These are phyloP conservation scores for Entomophthora muscae DNA, from an alignment of 371 early-diverging fungal genomes.

Conservation along the genomic window DNA sequence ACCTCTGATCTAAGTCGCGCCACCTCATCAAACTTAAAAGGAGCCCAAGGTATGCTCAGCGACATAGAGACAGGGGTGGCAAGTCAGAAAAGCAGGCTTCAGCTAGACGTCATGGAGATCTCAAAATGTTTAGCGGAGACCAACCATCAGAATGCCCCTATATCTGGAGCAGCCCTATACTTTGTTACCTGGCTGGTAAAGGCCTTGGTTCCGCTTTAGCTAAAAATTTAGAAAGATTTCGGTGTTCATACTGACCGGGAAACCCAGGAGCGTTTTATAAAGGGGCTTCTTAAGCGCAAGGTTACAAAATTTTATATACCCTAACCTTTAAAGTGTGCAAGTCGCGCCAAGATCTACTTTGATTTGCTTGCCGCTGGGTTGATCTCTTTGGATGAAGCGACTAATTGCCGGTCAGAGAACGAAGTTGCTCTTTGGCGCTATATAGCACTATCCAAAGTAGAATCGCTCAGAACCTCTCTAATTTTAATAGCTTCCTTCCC, in stretches of 20 bases:
- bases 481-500: not conserved
- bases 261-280: not conserved
- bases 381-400: not conserved
- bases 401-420: not conserved
- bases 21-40: too few relatives aligned
- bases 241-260: not conserved
- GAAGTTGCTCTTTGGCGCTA: not conserved
- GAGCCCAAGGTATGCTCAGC: too few relatives aligned
- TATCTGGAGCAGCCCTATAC: not conserved
- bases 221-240: not conserved
- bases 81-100: too few relatives aligned
- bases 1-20: too few relatives aligned
- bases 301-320: not conserved
- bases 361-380: not conserved
- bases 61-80: too few relatives aligned
- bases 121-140: too few relatives aligned
- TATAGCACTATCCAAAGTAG: not conserved
- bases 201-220: not conserved
- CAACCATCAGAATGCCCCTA: not conserved
- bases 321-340: not conserved
- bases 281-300: not conserved
- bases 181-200: not conserved
- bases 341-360: not conserved
- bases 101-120: too few relatives aligned
- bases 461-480: not conserved